Base-by-base conservation (phyloP, 805 yeast genomes). In the Ogataea siamensis region DNA sequence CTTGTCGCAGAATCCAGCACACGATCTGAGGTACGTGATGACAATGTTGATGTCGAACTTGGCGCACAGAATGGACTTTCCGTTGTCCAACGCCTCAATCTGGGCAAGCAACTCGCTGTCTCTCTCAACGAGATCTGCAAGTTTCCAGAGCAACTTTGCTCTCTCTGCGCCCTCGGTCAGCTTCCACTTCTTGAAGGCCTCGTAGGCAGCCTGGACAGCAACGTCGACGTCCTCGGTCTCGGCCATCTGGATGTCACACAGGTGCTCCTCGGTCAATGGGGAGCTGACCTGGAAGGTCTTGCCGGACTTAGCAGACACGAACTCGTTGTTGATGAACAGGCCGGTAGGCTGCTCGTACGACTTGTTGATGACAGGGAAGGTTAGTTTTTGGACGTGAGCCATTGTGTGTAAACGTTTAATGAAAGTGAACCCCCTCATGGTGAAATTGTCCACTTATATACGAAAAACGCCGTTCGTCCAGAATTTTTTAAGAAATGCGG, bases 1-100 rank as follows among this genome's bases (percentile, higher is more conserved):
- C 71, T 89, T 88, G 67, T 87, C 96, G 55, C 95, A 87, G 78
- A 79, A 86, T 47, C 96, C 96, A 42, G 89, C 96, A 62, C 86
- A 81, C 49, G 88, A 81, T 67, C 91, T 78, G 62, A 87, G 66
- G 61, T 82, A 83, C 50, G 73, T 73, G 30, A 82, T 73, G 35
- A 81, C 76, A 46, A 83, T 73, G 26, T 70, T 79, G 42, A 89
- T 81, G 59, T 88, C 96, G 44, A 86, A 87, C 49, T 74, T 67
- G 17, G 94, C 77, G 59, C 80, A 75, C 32, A 64, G 57, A 50
- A 83, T 67, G 26, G 95, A 80, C 68, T 88, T 89, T 64, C 97
- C 97, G 58, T 87, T 86, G 63, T 89, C 96, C 57, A 83, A 68
- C 15, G 95, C 72, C 67, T 89, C 97, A 55, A 89, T 83, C 29